These are phyloP conservation scores for Aspergillus vadensis DNA, from an alignment of 2,329 filamentous ascomycete species.

Conservation along the genomic window DNA sequence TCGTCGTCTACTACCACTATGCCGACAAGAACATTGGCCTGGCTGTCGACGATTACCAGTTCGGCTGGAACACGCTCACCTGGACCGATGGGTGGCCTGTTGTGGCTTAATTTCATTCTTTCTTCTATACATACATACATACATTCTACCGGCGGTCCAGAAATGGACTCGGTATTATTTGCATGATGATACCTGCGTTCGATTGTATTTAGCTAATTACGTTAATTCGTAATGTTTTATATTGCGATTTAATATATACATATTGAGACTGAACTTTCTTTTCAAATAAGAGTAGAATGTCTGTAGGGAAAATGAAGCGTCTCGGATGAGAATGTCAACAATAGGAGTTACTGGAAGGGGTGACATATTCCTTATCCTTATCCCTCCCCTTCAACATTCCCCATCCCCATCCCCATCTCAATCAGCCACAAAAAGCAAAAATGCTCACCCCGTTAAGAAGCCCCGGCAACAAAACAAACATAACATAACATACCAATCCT, in stretches of 20 bases:
- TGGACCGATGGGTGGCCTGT: conserved; percentile 50
- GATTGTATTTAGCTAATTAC: neutral
- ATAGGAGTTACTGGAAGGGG: too few species aligned
- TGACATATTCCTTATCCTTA: too few species aligned
- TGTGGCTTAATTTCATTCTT: conserved; percentile 18
- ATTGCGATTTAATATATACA: neutral
- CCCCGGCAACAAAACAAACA: too few species aligned
- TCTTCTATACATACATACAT: neutral
- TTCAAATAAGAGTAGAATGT: neutral
- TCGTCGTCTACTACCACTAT: conserved; percentile 66
- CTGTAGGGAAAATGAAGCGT: neutral
- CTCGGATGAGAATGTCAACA: neutral
- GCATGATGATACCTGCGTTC: neutral
- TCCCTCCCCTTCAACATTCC: neutral
- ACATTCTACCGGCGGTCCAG: too few species aligned
- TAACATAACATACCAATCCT: too few species aligned
- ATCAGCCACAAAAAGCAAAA: too few species aligned
- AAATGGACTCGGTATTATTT: too few species aligned
- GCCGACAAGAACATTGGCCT: conserved; percentile 56
- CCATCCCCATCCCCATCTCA: neutral
- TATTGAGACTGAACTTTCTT: neutral
- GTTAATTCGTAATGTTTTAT: conserved; percentile 2
- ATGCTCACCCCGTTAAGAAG: too few species aligned
- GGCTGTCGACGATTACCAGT: conserved; percentile 47
- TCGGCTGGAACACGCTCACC: conserved; percentile 52